Evolutionary conservation across 192 early-diverging fungal species (phyloP).

Genomic region (Dissophora globulifera): DNA sequence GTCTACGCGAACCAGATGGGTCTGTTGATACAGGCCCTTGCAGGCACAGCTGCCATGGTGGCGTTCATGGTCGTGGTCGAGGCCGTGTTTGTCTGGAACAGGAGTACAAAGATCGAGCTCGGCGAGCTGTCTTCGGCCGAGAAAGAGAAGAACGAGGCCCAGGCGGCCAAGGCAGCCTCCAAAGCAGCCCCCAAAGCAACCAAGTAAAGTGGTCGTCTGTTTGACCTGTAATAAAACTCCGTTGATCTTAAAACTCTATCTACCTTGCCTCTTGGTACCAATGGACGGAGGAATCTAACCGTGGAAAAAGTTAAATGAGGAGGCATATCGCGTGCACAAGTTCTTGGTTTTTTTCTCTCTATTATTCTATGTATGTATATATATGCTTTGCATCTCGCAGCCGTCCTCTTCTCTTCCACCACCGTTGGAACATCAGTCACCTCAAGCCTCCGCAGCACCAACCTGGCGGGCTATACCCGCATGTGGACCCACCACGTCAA

Average conservation of each 20-base stretch:
- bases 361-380: too few relatives aligned
- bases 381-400: too few relatives aligned
- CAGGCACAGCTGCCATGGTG: background rate
- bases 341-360: too few relatives aligned
- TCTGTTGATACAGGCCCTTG: conserved; percentile 6
- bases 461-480: background rate
- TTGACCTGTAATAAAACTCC: too few relatives aligned
- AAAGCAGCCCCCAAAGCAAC: too few relatives aligned
- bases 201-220: too few relatives aligned
- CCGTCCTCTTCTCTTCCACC: background rate
- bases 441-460: background rate
- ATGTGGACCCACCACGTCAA: conserved; percentile 10
- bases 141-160: background rate
- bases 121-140: background rate
- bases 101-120: background rate
- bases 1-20: conserved; percentile 13
- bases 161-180: background rate
- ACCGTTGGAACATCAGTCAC: background rate
- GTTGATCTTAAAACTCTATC: too few relatives aligned
- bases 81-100: conserved; percentile 8
- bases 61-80: conserved; percentile 5
- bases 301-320: too few relatives aligned
- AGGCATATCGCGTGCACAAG: too few relatives aligned
- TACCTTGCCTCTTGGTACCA: too few relatives aligned
- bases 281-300: too few relatives aligned